Evolutionary conservation across 192 early-diverging fungal genomes (phyloP).

Genomic region (Podila horticola): DNA sequence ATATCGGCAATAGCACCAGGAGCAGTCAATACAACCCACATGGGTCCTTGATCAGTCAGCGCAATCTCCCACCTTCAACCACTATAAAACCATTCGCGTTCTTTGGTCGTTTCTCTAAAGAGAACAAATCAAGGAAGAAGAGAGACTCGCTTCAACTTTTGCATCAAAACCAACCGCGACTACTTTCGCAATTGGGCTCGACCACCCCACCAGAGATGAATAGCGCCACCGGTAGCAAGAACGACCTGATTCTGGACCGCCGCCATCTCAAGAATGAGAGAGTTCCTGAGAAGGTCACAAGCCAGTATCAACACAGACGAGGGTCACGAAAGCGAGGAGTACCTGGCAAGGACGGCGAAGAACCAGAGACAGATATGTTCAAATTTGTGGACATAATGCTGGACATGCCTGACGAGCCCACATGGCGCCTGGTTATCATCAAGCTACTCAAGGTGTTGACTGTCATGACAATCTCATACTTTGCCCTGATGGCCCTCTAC

Average conservation of each 20-base stretch:
- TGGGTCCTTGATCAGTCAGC: slow-evolving; percentile 3
- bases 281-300: slow-evolving; percentile 1
- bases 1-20: too few species aligned
- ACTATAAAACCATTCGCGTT: neutral
- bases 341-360: slow-evolving; percentile 33
- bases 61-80: neutral
- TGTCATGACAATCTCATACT: slow-evolving; percentile 38
- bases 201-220: neutral
- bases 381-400: slow-evolving; percentile 46
- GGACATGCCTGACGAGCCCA: slow-evolving; percentile 31
- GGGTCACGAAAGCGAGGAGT: slow-evolving; percentile 17
- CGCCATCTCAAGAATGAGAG: slow-evolving; percentile 20
- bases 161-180: neutral
- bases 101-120: neutral
- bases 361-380: slow-evolving; percentile 50
- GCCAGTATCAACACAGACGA: neutral
- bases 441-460: slow-evolving; percentile 35
- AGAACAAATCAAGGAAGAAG: too few species aligned
- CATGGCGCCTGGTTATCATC: slow-evolving; percentile 17
- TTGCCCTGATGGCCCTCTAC: slow-evolving; percentile 39
- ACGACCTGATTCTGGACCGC: slow-evolving; percentile 8
- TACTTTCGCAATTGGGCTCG: neutral
- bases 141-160: neutral
- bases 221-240: slow-evolving; percentile 24
- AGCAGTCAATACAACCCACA: neutral